phyloP scores from a whole-genome alignment of 352 stramenopile species.

The Phytopythium helicoides region DNA sequence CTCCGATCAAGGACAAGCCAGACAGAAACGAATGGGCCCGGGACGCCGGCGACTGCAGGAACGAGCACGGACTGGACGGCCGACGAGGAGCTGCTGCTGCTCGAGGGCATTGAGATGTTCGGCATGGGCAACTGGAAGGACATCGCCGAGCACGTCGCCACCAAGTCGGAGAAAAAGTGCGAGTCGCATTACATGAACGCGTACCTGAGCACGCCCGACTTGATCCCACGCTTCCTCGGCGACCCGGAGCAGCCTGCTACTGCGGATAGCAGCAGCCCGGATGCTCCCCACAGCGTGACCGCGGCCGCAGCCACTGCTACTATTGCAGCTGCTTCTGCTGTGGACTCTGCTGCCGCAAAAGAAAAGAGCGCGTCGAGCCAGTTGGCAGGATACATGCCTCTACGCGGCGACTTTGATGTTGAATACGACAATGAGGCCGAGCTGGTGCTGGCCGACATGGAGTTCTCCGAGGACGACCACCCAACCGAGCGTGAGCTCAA shows the following conservation, averaged over 20 bases:
- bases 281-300: neutral
- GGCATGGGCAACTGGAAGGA: conserved; percentile 97
- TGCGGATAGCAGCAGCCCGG: neutral
- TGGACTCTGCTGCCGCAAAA: conserved; percentile 14
- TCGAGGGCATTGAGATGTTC: conserved; percentile 96
- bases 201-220: conserved; percentile 64
- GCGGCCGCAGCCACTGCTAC: neutral
- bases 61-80: conserved; percentile 78
- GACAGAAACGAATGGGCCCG: conserved; percentile 18
- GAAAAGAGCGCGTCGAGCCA: conserved; percentile 18
- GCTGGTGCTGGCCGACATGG: conserved; percentile 95
- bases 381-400: conserved; percentile 94
- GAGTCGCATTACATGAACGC: conserved; percentile 85
- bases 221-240: conserved; percentile 64
- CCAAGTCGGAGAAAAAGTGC: conserved; percentile 88
- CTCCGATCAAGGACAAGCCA: conserved; percentile 16
- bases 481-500: conserved; percentile 93
- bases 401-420: conserved; percentile 96
- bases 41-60: conserved; percentile 4
- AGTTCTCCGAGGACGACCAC: conserved; percentile 90
- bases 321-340: neutral
- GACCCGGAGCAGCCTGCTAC: conserved; percentile 28
- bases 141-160: conserved; percentile 84
- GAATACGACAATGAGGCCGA: conserved; percentile 98
- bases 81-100: conserved; percentile 94